Conservation (phyloP, 331 rosid genomes). For the Quercus tomentella region DNA sequence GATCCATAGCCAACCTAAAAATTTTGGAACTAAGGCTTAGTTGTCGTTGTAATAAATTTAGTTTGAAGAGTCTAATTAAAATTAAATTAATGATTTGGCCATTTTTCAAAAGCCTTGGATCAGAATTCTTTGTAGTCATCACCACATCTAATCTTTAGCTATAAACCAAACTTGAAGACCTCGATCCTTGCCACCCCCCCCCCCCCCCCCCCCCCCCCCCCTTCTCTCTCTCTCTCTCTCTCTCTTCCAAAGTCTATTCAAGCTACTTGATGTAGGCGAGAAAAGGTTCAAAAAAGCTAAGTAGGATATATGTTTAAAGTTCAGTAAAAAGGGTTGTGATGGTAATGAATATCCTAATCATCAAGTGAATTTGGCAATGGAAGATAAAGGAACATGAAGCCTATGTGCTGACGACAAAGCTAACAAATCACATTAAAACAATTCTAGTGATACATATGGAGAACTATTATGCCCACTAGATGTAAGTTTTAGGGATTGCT, state of each 20-base stretch:
- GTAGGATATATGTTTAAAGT: too few species aligned
- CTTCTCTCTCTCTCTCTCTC: background rate
- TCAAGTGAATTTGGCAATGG: background rate
- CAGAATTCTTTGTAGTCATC: background rate
- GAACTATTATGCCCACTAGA: background rate
- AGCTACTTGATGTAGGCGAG: too few species aligned
- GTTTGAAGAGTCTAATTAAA: background rate
- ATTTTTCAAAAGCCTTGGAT: background rate
- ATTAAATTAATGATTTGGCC: background rate
- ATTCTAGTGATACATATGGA: background rate
- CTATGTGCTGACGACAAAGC: background rate
- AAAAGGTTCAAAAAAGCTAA: too few species aligned
- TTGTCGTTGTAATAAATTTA: background rate
- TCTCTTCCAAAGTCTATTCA: background rate
- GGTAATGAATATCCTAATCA: too few species aligned
- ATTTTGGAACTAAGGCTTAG: too few species aligned
- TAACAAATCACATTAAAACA: background rate
- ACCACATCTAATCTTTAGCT: background rate
- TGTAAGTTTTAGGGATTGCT: background rate
- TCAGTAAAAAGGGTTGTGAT: too few species aligned
- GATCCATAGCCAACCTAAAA: too few species aligned
- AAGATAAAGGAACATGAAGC: background rate
- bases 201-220: too few species aligned
- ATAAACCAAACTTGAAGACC: background rate
- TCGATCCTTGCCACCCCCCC: background rate